These are phyloP conservation scores for Chrysoporthe cubensis DNA, from an alignment of 2,329 filamentous ascomycete species.

Conservation along the genomic window DNA sequence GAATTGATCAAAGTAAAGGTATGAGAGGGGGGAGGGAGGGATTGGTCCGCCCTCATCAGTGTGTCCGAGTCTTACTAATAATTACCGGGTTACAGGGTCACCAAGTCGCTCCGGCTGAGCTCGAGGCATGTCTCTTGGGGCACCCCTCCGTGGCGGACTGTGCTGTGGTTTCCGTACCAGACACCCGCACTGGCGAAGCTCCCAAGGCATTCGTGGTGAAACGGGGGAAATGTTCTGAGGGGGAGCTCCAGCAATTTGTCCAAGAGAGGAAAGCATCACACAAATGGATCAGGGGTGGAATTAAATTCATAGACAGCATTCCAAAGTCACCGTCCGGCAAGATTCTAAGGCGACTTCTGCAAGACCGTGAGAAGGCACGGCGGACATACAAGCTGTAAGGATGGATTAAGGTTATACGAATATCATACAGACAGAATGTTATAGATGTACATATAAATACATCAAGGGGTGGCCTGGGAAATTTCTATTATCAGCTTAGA, in stretches of 20 bases:
- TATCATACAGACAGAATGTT: background rate
- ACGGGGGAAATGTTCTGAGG: slow-evolving; percentile 42
- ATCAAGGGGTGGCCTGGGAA: no score
- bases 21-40: background rate
- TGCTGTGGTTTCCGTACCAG: slow-evolving; percentile 67
- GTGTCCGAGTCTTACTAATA: background rate
- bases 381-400: slow-evolving; percentile 40
- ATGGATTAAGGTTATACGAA: background rate
- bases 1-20: slow-evolving; percentile 57
- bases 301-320: slow-evolving; percentile 60
- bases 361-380: slow-evolving; percentile 69
- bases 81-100: slow-evolving; percentile 50
- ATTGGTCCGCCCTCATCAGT: background rate
- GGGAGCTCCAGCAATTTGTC: slow-evolving; percentile 57
- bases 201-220: slow-evolving; percentile 58
- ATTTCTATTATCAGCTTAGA: no score
- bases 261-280: slow-evolving; percentile 60
- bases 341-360: slow-evolving; percentile 65
- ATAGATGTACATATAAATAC: background rate
- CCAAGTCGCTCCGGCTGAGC: slow-evolving; percentile 72
- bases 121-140: slow-evolving; percentile 70
- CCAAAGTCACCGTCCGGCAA: slow-evolving; percentile 68
- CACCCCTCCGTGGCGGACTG: slow-evolving; percentile 69
- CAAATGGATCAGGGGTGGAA: slow-evolving; percentile 59
- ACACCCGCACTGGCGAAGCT: slow-evolving; percentile 55